Percentiles rank a stretch among this genome's conserved stretches.
Conservation (phyloP, 2,329 filamentous ascomycete genomes). For the Colletotrichum ledebouriae region DNA sequence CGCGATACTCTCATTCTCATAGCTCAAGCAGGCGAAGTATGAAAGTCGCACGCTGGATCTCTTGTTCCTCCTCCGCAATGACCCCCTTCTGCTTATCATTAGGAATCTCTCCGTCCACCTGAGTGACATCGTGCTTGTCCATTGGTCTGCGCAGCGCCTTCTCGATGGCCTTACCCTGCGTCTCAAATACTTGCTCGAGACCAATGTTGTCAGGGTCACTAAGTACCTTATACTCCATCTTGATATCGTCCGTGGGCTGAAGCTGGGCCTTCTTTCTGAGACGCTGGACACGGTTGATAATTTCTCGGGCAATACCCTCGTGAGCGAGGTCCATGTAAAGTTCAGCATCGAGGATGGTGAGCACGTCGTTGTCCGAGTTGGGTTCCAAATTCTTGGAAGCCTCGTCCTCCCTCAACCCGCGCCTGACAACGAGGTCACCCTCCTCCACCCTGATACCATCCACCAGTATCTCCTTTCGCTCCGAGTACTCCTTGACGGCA, state of each 20-base stretch:
- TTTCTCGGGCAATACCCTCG: constrained; percentile 90
- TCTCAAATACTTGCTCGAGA: constrained; percentile 78
- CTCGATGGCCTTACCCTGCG: constrained; percentile 35
- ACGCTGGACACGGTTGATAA: constrained; percentile 93
- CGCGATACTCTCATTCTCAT: constrained; percentile 54
- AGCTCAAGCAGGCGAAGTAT: constrained; percentile 81
- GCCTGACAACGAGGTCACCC: constrained; percentile 86
- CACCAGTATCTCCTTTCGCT: constrained; percentile 80
- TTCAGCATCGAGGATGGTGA: constrained; percentile 89
- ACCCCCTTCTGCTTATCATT: constrained; percentile 52
- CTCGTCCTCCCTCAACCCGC: constrained; percentile 80
- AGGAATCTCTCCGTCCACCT: constrained; percentile 43
- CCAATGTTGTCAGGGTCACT: constrained; percentile 84
- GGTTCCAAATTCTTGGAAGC: constrained; percentile 83
- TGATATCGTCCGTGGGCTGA: constrained; percentile 91
- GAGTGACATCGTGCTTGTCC: constrained; percentile 58
- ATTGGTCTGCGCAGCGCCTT: constrained; percentile 81
- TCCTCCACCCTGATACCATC: constrained; percentile 87
- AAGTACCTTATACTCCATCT: constrained; percentile 91
- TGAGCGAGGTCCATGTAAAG: constrained; percentile 87
- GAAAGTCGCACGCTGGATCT: constrained; percentile 86
- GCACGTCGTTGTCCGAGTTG: constrained; percentile 89
- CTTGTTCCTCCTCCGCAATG: constrained; percentile 86
- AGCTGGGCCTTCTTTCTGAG: constrained; percentile 94
- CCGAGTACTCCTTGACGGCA: constrained; percentile 83